These are phyloP conservation scores for Trichoderma asperellum DNA, from an alignment of 2,329 filamentous ascomycete species.

Conservation along the genomic window DNA sequence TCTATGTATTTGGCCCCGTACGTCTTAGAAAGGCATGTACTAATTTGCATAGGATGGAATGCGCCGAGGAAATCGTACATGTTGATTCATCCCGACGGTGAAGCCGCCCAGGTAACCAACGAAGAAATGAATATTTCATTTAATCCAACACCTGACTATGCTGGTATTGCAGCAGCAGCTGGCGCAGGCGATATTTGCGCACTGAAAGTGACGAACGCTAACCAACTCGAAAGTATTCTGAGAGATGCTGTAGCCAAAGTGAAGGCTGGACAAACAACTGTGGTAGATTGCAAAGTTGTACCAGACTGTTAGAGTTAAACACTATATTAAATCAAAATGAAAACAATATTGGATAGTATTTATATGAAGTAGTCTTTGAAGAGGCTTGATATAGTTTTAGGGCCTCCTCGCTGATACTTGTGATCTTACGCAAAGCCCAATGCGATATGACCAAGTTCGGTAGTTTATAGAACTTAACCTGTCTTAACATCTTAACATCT, in stretches of 20 bases:
- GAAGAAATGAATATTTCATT: conserved; percentile 67
- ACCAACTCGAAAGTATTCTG: conserved; percentile 53
- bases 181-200: conserved; percentile 58
- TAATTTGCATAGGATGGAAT: conserved; percentile 54
- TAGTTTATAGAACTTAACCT: too few species aligned
- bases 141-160: conserved; percentile 60
- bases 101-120: conserved; percentile 58
- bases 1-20: neutral
- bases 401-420: too few species aligned
- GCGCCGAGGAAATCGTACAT: conserved; percentile 60
- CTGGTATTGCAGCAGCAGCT: conserved; percentile 64
- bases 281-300: conserved; percentile 58
- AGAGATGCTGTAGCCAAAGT: conserved; percentile 56
- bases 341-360: neutral
- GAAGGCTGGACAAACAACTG: conserved; percentile 54
- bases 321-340: neutral
- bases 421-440: too few species aligned
- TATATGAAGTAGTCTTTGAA: neutral
- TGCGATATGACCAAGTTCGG: too few species aligned
- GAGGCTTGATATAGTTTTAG: neutral
- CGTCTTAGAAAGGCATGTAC: too few species aligned
- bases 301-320: conserved; percentile 45
- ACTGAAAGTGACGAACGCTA: conserved; percentile 50
- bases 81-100: conserved; percentile 61
- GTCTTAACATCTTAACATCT: too few species aligned